Base-by-base conservation (phyloP, 2,329 filamentous ascomycete genomes). In the Dryadomyces quercivorus region DNA sequence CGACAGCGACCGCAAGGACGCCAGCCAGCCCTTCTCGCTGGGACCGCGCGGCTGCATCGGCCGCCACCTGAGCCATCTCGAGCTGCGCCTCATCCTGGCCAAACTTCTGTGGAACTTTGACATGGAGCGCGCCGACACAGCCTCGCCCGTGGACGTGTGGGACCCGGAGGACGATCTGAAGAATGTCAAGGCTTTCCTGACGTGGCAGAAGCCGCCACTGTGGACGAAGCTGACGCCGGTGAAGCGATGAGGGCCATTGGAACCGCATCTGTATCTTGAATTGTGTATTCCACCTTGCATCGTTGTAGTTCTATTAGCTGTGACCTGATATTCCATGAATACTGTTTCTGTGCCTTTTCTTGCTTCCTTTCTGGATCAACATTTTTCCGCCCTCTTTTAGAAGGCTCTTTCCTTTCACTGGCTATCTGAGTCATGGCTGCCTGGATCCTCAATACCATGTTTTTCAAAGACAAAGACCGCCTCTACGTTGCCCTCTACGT, bases 41-140 rank as follows among this genome's bases (percentile, higher is more conserved):
- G 75, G 76, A 0, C 70, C 75, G 6, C 64, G 75, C 2, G 75
- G 76, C 48, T 78, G 75, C 56, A 66, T 78, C 22, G 76, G 75
- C 4, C 13, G n/a, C 20, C 62, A 64, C 45, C 52, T 68, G 36
- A 68, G 68, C 0, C 59, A 59, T 45, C 22, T 61, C 5, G 62
- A 64, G 54, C 56, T 62, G 52, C 57, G 57, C 8, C 50, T 63
- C 36, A 59, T 61, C 26, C 44, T 63, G 44, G 62, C 59, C 16
- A 59, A 57, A 40, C 50, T 63, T 21, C 51, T 63, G 44, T 63
- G 61, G 60, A 52, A 63, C 56, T 59, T 63, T 56, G 63, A 66
- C 56, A 54, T 62, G 10, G 58, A 63, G 47, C 60, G 62, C 22
- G 48, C 59, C 4, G 56, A 63, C 36, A 71, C 68, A 68, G 55